These are phyloP conservation scores for Cystobasidium slooffiae DNA, from an alignment of 1,284 basidiomycete genomes.

Conservation along the genomic window DNA sequence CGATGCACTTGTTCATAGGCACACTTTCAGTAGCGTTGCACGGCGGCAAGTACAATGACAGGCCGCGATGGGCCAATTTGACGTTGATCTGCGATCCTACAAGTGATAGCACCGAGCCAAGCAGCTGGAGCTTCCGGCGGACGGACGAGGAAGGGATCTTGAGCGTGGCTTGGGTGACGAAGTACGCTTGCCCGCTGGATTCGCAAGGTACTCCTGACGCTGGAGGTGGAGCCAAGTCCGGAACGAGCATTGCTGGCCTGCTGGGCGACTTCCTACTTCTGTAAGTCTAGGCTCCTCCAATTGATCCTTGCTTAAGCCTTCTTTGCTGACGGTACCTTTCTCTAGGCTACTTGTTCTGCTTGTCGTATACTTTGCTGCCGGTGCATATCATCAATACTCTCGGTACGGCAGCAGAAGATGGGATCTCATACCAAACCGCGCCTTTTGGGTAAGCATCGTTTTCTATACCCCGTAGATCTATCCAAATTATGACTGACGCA, in stretches of 20 bases:
- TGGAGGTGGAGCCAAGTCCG: slow-evolving; percentile 53
- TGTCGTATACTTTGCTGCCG: slow-evolving; percentile 69
- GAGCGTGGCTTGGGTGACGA: slow-evolving; percentile 63
- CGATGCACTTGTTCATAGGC: slow-evolving; percentile 30
- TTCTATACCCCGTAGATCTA: background rate
- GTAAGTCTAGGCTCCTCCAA: slow-evolving; percentile 60
- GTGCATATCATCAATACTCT: slow-evolving; percentile 80
- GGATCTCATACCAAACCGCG: slow-evolving; percentile 75
- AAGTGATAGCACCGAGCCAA: slow-evolving; percentile 59
- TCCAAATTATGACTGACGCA: slow-evolving; percentile 39
- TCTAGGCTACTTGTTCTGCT: slow-evolving; percentile 65
- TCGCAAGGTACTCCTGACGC: slow-evolving; percentile 56
- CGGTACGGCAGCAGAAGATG: slow-evolving; percentile 75
- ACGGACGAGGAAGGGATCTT: slow-evolving; percentile 58
- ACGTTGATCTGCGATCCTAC: slow-evolving; percentile 64
- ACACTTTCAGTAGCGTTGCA: slow-evolving; percentile 54
- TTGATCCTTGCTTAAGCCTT: background rate
- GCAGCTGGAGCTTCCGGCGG: slow-evolving; percentile 66
- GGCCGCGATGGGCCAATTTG: slow-evolving; percentile 67
- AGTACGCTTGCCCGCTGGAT: slow-evolving; percentile 55
- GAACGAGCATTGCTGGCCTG: slow-evolving; percentile 60
- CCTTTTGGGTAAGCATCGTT: slow-evolving; percentile 21
- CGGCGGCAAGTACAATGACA: slow-evolving; percentile 65
- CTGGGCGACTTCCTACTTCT: slow-evolving; percentile 78
- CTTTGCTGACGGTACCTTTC: too few relatives aligned